Percentiles rank a stretch among this genome's conserved stretches.
Conservation (phyloP, 257 asterid species). For the Nicotiana undulata region DNA sequence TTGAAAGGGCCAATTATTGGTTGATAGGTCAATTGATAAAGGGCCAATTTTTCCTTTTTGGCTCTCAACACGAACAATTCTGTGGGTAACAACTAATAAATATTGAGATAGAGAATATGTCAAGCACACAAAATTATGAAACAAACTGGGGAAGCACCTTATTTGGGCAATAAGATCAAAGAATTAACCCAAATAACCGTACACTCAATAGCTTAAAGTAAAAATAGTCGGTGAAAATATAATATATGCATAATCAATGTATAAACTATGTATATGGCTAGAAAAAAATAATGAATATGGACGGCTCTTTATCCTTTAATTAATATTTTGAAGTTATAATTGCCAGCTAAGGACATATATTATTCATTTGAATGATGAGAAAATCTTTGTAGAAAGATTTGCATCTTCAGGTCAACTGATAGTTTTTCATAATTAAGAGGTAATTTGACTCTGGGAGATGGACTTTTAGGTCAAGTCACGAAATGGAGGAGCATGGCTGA, state of each 20-base stretch:
- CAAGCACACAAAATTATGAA: not conserved
- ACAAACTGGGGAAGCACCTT: not conserved
- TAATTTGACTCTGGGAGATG: not conserved
- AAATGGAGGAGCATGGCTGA: not conserved
- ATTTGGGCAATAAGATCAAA: not conserved
- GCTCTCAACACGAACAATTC: not conserved
- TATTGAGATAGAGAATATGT: not conserved
- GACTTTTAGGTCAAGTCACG: not conserved
- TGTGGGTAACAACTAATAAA: not conserved
- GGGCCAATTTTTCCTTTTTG: not conserved
- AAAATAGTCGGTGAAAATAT: no score
- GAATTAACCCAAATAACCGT: no score
- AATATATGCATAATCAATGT: no score
- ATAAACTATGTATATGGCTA: no score
- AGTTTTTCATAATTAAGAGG: not conserved
- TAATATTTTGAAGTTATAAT: not conserved
- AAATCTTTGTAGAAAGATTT: not conserved
- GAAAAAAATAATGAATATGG: no score
- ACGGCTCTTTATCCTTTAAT: not conserved
- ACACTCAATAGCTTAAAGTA: no score
- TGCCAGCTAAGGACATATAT: not conserved
- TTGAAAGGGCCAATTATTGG: no score
- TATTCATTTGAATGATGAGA: not conserved
- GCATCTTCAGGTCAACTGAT: constrained; percentile 3
- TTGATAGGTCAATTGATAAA: no score